Base-by-base conservation (phyloP, 305 asterid genomes). In the Salvia sclarea region DNA sequence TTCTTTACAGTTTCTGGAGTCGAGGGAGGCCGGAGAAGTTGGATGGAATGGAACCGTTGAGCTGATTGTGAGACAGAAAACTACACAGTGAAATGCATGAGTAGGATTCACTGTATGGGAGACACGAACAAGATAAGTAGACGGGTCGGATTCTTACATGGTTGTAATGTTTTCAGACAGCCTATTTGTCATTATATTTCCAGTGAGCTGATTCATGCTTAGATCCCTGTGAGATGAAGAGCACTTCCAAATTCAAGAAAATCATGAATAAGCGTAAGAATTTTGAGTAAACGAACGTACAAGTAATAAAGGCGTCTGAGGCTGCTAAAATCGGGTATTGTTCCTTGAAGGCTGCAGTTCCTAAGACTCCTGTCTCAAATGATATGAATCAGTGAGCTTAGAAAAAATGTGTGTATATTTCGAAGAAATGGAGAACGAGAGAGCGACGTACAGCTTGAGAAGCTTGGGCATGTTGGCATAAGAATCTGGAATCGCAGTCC, bases 281-380 rank as follows among this genome's bases (percentile, higher is more conserved):
- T 49, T 20, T 8, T 6, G n/a, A n/a, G 35, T 69, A n/a, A 41
- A 49, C 20, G 11, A 67, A 76, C 93, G 9, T 84, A 86, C 94
- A 87, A 53, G 73, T 80, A 83, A 67, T 78, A 82, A 78, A 87
- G 89, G 50, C 33, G n/a, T 61, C 64, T 75, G 28, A 76, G 61
- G 37, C 69, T 59, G 52, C 84, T 85, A 57, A 83, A 64, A 72
- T 85, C 95, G 13, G 88, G 89, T 54, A 87, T 44, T 52, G 80
- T 64, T 69, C 95, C 90, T 69, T 76, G 77, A 70, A 87, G 74
- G 74, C 78, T 78, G 79, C 90, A 87, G 77, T 87, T 87, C 78
- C 84, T 79, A 37, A 87, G 81, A 76, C 88, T 87, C 87, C 94
- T 86, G 80, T 69, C 64, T 64, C 61, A 62, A 74, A 65, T 50